These are phyloP conservation scores for Penicillium cosmopolitanum DNA, from an alignment of 495 filamentous ascomycete species.

Conservation along the genomic window DNA sequence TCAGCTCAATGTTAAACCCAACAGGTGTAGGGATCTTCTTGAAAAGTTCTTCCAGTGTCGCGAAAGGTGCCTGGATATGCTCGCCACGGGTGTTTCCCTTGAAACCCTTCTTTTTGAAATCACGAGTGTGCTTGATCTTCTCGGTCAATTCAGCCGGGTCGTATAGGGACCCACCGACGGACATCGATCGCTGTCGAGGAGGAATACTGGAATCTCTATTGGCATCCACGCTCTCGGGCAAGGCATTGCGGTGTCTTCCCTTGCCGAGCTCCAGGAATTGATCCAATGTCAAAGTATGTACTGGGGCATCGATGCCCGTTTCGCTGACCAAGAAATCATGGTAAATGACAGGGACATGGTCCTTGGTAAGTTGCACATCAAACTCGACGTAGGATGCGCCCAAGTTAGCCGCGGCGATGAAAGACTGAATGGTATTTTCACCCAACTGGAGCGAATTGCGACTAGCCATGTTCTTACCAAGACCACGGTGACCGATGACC, in stretches of 20 bases:
- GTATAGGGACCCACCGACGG: constrained; percentile 55
- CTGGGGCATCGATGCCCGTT: constrained; percentile 95
- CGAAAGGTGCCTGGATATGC: constrained; percentile 93
- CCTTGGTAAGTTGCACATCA: constrained; percentile 97
- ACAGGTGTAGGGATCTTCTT: constrained; percentile 75
- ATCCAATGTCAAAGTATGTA: constrained; percentile 92
- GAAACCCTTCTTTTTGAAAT: constrained; percentile 91
- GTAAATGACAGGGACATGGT: constrained; percentile 98
- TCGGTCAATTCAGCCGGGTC: constrained; percentile 71
- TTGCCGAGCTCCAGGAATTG: constrained; percentile 87
- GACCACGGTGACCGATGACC: constrained; percentile 90
- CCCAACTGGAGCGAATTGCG: constrained; percentile 88
- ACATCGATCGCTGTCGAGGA: constrained; percentile 57
- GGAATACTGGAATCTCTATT: constrained; percentile 22
- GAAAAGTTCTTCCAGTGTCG: constrained; percentile 93
- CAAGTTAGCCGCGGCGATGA: constrained; percentile 92
- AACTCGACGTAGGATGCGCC: constrained; percentile 92
- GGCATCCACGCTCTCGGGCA: constrained; percentile 21
- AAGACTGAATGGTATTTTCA: constrained; percentile 93
- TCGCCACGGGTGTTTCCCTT: constrained; percentile 93
- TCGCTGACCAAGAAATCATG: constrained; percentile 99
- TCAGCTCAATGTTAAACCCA: constrained; percentile 99
- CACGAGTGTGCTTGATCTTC: constrained; percentile 94
- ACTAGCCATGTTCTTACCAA: constrained; percentile 87
- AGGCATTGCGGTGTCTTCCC: constrained; percentile 20